Percentiles rank a stretch among this genome's conserved stretches.
Evolutionary conservation across 2,329 filamentous ascomycete genomes (phyloP).

Genomic region (Fusarium sp.): DNA sequence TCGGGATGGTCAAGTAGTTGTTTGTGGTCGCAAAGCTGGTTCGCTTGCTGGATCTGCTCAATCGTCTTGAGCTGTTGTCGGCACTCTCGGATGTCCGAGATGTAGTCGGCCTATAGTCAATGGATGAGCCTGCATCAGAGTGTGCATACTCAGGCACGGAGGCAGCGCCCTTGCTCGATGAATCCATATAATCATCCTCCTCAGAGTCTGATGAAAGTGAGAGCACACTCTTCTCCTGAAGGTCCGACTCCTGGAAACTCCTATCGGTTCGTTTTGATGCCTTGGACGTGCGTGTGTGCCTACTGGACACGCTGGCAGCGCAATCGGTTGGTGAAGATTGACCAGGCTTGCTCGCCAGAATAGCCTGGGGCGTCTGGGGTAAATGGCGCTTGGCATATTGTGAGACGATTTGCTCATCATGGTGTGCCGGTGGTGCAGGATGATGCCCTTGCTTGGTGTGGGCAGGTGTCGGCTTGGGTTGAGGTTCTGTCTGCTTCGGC

Average conservation of each 20-base stretch:
- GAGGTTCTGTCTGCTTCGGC: constrained; percentile 15
- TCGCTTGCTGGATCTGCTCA: constrained; percentile 51
- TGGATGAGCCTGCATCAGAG: constrained; percentile 38
- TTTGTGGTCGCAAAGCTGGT: constrained; percentile 54
- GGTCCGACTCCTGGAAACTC: constrained; percentile 62
- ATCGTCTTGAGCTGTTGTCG: constrained; percentile 38
- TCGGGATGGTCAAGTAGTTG: constrained; percentile 57
- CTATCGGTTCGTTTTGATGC: constrained; percentile 59
- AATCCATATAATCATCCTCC: constrained; percentile 53
- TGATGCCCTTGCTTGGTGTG: constrained; percentile 24
- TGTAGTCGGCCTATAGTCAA: constrained; percentile 34
- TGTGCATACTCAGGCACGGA: constrained; percentile 41
- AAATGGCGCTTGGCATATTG: constrained; percentile 41
- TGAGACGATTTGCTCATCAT: constrained; percentile 38
- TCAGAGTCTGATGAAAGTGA: constrained; percentile 69
- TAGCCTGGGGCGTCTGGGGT: constrained; percentile 36
- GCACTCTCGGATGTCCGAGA: constrained; percentile 38
- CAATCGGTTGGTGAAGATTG: constrained; percentile 53
- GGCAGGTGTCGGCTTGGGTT: constrained; percentile 16
- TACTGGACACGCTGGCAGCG: constrained; percentile 64
- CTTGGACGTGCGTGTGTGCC: constrained; percentile 65
- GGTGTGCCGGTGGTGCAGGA: constrained; percentile 19
- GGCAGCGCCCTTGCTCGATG: constrained; percentile 36
- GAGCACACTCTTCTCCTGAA: constrained; percentile 65
- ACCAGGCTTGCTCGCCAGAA: constrained; percentile 32